Conservation (phyloP, 1,284 basidiomycete species). For the Coniferiporia weirii region DNA sequence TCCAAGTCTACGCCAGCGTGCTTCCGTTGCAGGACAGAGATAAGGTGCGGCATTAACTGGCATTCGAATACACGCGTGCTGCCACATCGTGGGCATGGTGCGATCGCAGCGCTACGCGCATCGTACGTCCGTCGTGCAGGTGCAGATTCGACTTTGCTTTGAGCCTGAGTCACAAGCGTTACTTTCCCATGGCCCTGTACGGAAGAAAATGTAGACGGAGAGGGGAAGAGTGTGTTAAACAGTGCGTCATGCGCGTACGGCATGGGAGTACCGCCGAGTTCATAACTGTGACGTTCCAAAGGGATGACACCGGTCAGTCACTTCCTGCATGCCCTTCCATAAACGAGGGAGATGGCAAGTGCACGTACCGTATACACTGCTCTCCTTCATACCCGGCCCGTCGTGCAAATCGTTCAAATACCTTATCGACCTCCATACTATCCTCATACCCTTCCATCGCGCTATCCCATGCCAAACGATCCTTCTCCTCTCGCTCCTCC, state of each 20-base stretch:
- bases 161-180: slow-evolving; percentile 23
- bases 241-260: slow-evolving; percentile 66
- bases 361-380: slow-evolving; percentile 69
- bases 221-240: slow-evolving; percentile 69
- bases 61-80: slow-evolving; percentile 70
- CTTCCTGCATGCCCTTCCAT: no score
- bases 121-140: slow-evolving; percentile 45
- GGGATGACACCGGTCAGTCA: slow-evolving; percentile 9
- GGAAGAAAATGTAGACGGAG: slow-evolving; percentile 34
- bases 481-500: slow-evolving; percentile 22
- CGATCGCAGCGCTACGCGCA: slow-evolving; percentile 29
- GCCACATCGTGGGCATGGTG: slow-evolving; percentile 56
- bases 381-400: slow-evolving; percentile 61
- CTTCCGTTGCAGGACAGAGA: slow-evolving; percentile 5
- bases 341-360: background rate
- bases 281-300: slow-evolving; percentile 51
- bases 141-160: slow-evolving; percentile 48
- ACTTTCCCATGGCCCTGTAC: background rate
- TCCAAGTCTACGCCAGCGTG: background rate
- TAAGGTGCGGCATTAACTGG: slow-evolving; percentile 58
- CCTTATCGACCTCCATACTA: slow-evolving; percentile 66
- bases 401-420: slow-evolving; percentile 75
- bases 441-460: slow-evolving; percentile 71
- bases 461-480: slow-evolving; percentile 49
- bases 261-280: slow-evolving; percentile 66